Base-by-base conservation (phyloP, 495 filamentous ascomycete genomes). In the Apodospora peruviana region DNA sequence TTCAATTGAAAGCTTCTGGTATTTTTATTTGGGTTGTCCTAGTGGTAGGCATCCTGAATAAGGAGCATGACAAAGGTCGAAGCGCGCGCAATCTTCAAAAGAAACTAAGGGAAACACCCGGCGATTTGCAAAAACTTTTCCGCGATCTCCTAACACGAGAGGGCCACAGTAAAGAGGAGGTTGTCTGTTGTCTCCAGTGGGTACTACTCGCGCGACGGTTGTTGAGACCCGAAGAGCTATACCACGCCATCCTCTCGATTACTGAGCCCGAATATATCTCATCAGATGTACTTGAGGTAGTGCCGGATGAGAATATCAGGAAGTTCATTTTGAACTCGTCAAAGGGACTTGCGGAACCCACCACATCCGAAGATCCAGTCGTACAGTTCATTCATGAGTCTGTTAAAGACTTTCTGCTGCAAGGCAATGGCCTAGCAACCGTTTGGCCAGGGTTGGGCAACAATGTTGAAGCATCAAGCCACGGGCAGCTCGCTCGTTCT, bases 11-110 rank as follows among this genome's bases (percentile, higher is more conserved):
- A 51, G 57, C 73, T 25, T 52, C 61, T 4, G 71, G 74, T 0
- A 51, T 77, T 9, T 79, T 79, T 29, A 67, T 77, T 54, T 79
- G 73, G 75, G 66, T 72, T 12, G 62, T 71, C 2, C 50, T 75
- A 1, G 71, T 77, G 18, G 65, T 72, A 9, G 59, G 66, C 2
- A 75, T 76, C 14, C 52, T 78, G 10, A 75, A 72, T 45, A 61
- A 55, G 18, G 69, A 74, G 43, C 56, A 64, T 45, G 53, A 64
- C 48, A 16, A 32, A 2, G 69, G 69, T 10, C 41, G 52, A 5
- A 45, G 50, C 10, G 24, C 43, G 11, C 40, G 25, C 2, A 11
- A 12, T n/a, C 51, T 65, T 14, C 34, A 43, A 14, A 23, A 50
- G 27, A 56, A 47, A 29, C 61, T 72, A 1, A 16, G 18, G 16